These are phyloP conservation scores for Starmerella khaoyaiensis DNA, from an alignment of 805 yeast genomes.

Conservation along the genomic window DNA sequence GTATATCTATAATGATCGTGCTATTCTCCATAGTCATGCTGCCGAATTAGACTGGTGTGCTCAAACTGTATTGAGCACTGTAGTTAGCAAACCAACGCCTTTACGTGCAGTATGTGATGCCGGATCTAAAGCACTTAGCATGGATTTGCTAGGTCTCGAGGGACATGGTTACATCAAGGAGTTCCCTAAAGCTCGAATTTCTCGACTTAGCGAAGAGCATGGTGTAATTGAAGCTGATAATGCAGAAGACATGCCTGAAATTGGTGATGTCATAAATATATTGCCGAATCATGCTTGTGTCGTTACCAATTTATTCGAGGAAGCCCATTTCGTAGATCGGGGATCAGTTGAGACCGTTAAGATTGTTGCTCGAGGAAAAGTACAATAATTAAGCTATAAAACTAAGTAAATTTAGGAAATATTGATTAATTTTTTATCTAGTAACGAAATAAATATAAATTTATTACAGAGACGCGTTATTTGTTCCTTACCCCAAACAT, in stretches of 20 bases:
- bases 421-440: not conserved
- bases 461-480: no score
- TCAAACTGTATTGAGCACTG: slow-evolving; percentile 13
- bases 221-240: slow-evolving; percentile 17
- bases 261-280: slow-evolving; percentile 13
- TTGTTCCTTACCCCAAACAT: no score
- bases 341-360: slow-evolving; percentile 1
- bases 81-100: slow-evolving; percentile 15
- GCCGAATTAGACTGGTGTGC: slow-evolving; percentile 14
- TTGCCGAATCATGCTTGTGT: slow-evolving; percentile 16
- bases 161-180: slow-evolving; percentile 11
- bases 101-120: slow-evolving; percentile 15
- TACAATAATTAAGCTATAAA: not conserved
- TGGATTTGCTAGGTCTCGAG: slow-evolving; percentile 10
- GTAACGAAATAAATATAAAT: not conserved
- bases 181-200: slow-evolving; percentile 10
- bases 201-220: slow-evolving; percentile 17
- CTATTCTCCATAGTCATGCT: slow-evolving; percentile 7
- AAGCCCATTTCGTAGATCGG: slow-evolving; percentile 7
- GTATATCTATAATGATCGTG: slow-evolving; percentile 15
- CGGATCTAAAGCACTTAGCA: slow-evolving; percentile 14
- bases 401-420: no score
- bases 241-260: slow-evolving; percentile 11
- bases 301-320: slow-evolving; percentile 13
- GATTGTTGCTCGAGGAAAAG: slow-evolving; percentile 14